Evolutionary conservation across 2,329 filamentous ascomycete genomes (phyloP).

Genomic region (Coccinonectria pachysandricola): DNA sequence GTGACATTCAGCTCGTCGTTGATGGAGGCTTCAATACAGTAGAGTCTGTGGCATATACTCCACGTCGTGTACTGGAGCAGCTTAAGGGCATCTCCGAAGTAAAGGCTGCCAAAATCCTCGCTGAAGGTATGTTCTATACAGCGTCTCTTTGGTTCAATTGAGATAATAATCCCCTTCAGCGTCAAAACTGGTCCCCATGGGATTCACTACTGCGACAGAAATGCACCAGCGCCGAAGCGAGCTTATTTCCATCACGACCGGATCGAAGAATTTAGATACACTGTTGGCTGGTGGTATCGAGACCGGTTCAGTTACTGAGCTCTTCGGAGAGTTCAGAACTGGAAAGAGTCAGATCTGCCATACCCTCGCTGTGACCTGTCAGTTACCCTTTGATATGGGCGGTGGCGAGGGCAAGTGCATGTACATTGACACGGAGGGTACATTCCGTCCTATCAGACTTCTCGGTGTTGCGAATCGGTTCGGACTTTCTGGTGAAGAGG

Average conservation of each 20-base stretch:
- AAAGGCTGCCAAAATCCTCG: slow-evolving; percentile 84
- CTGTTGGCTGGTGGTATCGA: slow-evolving; percentile 89
- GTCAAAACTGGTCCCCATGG: slow-evolving; percentile 94
- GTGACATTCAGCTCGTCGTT: slow-evolving; percentile 86
- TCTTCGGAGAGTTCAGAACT: slow-evolving; percentile 95
- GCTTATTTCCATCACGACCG: slow-evolving; percentile 94
- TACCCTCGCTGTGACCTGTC: slow-evolving; percentile 95
- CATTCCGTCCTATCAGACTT: slow-evolving; percentile 84
- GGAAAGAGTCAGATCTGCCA: slow-evolving; percentile 99
- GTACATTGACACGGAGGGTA: slow-evolving; percentile 97
- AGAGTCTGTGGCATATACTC: slow-evolving; percentile 87
- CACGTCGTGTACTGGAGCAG: slow-evolving; percentile 75
- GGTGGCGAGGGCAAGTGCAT: slow-evolving; percentile 96
- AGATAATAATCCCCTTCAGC: slow-evolving; percentile 48
- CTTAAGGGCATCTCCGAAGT: slow-evolving; percentile 98
- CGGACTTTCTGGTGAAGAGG: slow-evolving; percentile 90
- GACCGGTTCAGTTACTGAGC: slow-evolving; percentile 94
- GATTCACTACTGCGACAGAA: slow-evolving; percentile 96
- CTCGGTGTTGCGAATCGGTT: slow-evolving; percentile 90
- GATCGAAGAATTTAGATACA: slow-evolving; percentile 94
- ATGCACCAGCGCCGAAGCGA: slow-evolving; percentile 97
- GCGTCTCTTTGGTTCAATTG: too few species aligned
- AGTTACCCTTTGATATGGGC: slow-evolving; percentile 97
- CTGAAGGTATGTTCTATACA: slow-evolving; percentile 55
- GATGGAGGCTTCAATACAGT: slow-evolving; percentile 94